Conservation (phyloP, 441 rosid species). For the Adansonia madagascariensis region DNA sequence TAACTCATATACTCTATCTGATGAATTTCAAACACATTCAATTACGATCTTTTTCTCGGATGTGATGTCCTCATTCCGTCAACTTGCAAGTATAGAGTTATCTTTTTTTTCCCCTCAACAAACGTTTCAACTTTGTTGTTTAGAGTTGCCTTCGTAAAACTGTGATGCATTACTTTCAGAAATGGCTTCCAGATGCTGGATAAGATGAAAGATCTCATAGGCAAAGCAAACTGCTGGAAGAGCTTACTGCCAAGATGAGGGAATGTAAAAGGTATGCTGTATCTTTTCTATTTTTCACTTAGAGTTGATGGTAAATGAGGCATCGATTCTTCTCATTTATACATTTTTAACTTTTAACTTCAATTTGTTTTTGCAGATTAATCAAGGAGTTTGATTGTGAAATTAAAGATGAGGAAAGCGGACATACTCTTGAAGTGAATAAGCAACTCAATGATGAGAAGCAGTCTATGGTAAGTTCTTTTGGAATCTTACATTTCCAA, state of each 20-base stretch:
- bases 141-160: neutral
- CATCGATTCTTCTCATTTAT: neutral
- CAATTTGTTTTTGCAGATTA: conserved; percentile 51
- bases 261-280: conserved; percentile 80
- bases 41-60: no score
- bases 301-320: neutral
- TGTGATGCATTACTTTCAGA: conserved; percentile 44
- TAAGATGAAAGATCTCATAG: conserved; percentile 84
- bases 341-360: conserved; percentile 7
- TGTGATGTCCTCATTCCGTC: neutral
- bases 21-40: neutral
- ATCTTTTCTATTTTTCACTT: neutral
- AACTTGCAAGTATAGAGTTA: neutral
- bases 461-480: conserved; percentile 79
- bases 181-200: conserved; percentile 96
- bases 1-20: no score
- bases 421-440: conserved; percentile 70
- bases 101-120: neutral
- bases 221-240: conserved; percentile 92
- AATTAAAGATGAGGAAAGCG: conserved; percentile 76
- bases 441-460: conserved; percentile 91
- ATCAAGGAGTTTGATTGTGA: conserved; percentile 92
- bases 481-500: conserved; percentile 6
- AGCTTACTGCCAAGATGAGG: conserved; percentile 83
- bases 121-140: neutral